Conservation (phyloP, 2,329 filamentous ascomycete genomes). For the Pyrenophora teres region DNA sequence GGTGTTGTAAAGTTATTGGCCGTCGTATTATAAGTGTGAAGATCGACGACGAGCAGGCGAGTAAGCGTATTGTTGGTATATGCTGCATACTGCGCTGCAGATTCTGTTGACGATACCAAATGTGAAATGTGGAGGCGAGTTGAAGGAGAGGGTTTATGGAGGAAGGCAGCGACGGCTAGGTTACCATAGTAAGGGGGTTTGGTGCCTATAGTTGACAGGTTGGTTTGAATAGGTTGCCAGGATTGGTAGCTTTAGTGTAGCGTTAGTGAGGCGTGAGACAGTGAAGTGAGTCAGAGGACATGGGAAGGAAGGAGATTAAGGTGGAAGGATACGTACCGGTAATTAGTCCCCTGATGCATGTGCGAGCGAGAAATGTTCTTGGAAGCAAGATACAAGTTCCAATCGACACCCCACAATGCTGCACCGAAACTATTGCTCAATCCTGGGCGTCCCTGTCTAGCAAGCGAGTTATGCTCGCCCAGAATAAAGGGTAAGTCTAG, state of each 20-base stretch:
- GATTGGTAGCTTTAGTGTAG: conserved; percentile 24
- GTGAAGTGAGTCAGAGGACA: too few relatives aligned
- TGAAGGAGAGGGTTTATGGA: conserved; percentile 25
- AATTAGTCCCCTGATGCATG: conserved; percentile 68
- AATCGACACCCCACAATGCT: conserved; percentile 68
- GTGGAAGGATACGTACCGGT: conserved; percentile 55
- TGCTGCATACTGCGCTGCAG: conserved; percentile 50
- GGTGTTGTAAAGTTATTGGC: conserved; percentile 17
- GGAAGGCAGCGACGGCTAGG: conserved; percentile 60
- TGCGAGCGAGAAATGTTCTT: conserved; percentile 63
- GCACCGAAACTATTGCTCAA: conserved; percentile 70
- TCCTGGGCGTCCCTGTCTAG: conserved; percentile 64
- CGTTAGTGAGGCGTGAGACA: neutral
- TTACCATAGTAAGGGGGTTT: conserved; percentile 69
- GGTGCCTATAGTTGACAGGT: conserved; percentile 58
- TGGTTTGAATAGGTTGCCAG: conserved; percentile 64
- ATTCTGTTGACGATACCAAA: neutral
- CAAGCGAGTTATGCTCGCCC: conserved; percentile 66
- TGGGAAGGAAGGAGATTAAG: neutral
- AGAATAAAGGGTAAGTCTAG: conserved; percentile 58
- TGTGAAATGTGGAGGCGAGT: neutral
- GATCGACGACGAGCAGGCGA: conserved; percentile 61
- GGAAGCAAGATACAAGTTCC: conserved; percentile 62
- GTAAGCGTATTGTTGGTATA: conserved; percentile 57
- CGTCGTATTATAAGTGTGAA: conserved; percentile 54